Evolutionary conservation across 257 asterid species (phyloP).

Genomic region (Lycium ferocissimum): DNA sequence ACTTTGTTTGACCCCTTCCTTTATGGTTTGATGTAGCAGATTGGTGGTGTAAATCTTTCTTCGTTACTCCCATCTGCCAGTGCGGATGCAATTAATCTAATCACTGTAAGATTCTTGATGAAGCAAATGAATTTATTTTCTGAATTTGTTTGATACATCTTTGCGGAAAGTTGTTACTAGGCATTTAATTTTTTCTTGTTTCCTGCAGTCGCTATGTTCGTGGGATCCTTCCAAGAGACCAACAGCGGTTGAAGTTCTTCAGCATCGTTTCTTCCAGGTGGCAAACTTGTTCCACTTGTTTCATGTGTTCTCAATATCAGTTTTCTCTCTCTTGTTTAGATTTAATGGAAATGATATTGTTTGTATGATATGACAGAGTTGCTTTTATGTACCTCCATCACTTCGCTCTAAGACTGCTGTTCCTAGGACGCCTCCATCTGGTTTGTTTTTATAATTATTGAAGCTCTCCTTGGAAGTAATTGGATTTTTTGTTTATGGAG

Average conservation of each 20-base stretch:
- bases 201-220: slow-evolving; percentile 60
- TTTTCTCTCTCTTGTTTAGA: not conserved
- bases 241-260: slow-evolving; percentile 69
- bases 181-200: slow-evolving; percentile 25
- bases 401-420: slow-evolving; percentile 57
- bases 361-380: slow-evolving; percentile 59
- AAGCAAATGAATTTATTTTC: slow-evolving; percentile 32
- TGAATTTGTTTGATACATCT: slow-evolving; percentile 1
- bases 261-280: slow-evolving; percentile 84
- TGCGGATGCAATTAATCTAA: slow-evolving; percentile 73
- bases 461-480: not conserved
- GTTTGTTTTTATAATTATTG: slow-evolving; percentile 47
- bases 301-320: slow-evolving; percentile 44
- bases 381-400: slow-evolving; percentile 65
- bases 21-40: slow-evolving; percentile 26
- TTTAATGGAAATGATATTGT: slow-evolving; percentile 2
- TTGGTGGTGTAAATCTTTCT: slow-evolving; percentile 60
- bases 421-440: slow-evolving; percentile 75
- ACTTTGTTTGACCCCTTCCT: slow-evolving; percentile 11
- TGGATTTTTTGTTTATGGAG: not conserved
- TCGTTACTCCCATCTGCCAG: slow-evolving; percentile 75
- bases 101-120: slow-evolving; percentile 58
- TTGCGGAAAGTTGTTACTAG: slow-evolving; percentile 5
- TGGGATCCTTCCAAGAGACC: slow-evolving; percentile 86
- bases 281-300: slow-evolving; percentile 6